A percentile compares a stretch with the other conserved stretches of the same genome.
These are phyloP conservation scores for Beta corolliflora DNA, from an alignment of 179 eudicot species.

Conservation along the genomic window DNA sequence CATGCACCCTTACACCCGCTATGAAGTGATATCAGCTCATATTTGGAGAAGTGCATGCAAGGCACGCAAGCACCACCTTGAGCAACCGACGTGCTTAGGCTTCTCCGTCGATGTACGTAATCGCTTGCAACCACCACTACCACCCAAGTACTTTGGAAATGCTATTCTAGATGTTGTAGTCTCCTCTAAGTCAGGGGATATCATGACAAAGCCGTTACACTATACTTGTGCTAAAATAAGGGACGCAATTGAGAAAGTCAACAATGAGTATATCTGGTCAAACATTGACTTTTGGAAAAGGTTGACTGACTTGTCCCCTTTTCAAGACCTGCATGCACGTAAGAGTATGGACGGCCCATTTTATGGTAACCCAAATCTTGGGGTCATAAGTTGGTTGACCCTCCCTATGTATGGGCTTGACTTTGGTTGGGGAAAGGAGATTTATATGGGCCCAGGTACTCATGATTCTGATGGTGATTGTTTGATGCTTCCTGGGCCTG, in stretches of 20 bases:
- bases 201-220: constrained; percentile 32
- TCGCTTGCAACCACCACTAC: constrained; percentile 41
- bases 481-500: constrained; percentile 36
- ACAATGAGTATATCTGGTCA: constrained; percentile 38
- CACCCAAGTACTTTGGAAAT: constrained; percentile 46
- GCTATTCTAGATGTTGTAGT: constrained; percentile 34
- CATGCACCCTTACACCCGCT: constrained; percentile 35
- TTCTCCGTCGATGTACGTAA: constrained; percentile 37
- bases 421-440: constrained; percentile 50
- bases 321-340: constrained; percentile 32
- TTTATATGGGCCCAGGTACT: constrained; percentile 46
- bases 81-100: constrained; percentile 39
- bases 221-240: constrained; percentile 40
- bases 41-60: constrained; percentile 50
- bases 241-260: constrained; percentile 41
- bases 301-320: constrained; percentile 25
- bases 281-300: constrained; percentile 31
- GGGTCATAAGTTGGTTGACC: constrained; percentile 50
- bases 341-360: constrained; percentile 32
- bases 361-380: constrained; percentile 48
- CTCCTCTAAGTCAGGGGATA: constrained; percentile 29
- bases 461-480: constrained; percentile 43
- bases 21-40: constrained; percentile 48
- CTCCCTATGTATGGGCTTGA: constrained; percentile 39
- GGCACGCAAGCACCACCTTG: constrained; percentile 24